phyloP scores from a whole-genome alignment of 1,139 yeast species.

The Torulaspora pretoriensis region DNA sequence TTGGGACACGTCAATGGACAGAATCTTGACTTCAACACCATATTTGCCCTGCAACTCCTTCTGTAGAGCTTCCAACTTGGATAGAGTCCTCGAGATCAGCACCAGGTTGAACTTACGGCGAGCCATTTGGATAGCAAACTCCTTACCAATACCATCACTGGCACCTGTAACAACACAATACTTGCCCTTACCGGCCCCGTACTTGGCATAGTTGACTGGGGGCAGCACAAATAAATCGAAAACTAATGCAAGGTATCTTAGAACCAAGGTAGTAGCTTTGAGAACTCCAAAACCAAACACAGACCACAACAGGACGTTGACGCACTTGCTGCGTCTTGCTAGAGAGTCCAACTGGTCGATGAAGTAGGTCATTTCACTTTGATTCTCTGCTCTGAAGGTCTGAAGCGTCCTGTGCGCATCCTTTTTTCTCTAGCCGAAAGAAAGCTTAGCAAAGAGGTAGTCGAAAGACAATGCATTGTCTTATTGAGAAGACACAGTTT shows the following conservation, averaged over 20 bases:
- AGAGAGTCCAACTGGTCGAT: conserved; percentile 27
- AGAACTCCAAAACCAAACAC: conserved; percentile 48
- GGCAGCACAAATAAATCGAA: conserved; percentile 64
- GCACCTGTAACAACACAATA: conserved; percentile 91
- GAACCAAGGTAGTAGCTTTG: conserved; percentile 45
- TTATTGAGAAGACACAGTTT: too few relatives aligned
- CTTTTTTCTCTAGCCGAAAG: neutral
- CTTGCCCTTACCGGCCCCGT: conserved; percentile 55
- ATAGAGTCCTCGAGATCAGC: conserved; percentile 76
- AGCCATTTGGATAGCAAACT: conserved; percentile 83
- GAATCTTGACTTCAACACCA: conserved; percentile 58
- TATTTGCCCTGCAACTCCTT: conserved; percentile 58
- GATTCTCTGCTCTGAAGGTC: neutral
- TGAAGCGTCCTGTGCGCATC: neutral
- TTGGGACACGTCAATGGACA: conserved; percentile 74
- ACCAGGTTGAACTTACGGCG: conserved; percentile 76
- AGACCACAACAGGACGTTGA: conserved; percentile 33
- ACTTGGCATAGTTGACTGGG: conserved; percentile 55
- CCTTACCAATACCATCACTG: conserved; percentile 96
- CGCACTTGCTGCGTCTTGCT: conserved; percentile 20
- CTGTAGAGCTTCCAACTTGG: conserved; percentile 67
- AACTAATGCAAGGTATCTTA: conserved; percentile 43
- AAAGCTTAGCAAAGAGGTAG: too few relatives aligned
- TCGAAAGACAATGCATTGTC: too few relatives aligned
- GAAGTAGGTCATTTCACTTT: conserved; percentile 26